These are phyloP conservation scores for Pelargonium fulgidum DNA, from an alignment of 441 rosid species.

Conservation along the genomic window DNA sequence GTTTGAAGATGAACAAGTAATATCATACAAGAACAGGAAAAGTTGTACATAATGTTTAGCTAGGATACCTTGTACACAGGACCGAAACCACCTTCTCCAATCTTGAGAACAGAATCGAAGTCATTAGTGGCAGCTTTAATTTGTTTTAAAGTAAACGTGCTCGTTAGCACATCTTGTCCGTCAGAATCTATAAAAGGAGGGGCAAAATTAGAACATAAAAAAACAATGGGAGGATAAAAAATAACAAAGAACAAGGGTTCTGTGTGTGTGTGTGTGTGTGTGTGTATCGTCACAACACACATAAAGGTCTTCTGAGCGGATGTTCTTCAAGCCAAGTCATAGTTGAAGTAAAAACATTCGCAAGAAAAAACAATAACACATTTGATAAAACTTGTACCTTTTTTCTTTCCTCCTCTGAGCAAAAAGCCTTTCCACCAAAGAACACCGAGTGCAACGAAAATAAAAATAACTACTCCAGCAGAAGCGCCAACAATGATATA, in stretches of 20 bases:
- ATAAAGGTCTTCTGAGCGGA: no score
- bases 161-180: conserved; percentile 55
- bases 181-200: conserved; percentile 38
- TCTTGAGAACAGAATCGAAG: conserved; percentile 55
- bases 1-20: no score
- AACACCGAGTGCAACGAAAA: background rate
- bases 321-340: no score
- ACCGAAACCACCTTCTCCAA: conserved; percentile 96
- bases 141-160: conserved; percentile 58
- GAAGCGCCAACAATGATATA: background rate
- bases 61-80: conserved; percentile 65
- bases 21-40: background rate
- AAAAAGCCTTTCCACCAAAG: background rate
- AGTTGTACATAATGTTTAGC: background rate
- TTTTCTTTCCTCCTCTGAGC: background rate
- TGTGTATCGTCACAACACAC: no score
- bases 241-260: no score
- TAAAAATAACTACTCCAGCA: background rate
- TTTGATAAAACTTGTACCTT: background rate
- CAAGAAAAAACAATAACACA: background rate
- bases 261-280: no score
- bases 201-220: background rate
- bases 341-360: no score
- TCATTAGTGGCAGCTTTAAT: conserved; percentile 63
- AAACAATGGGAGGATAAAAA: background rate